Base-by-base conservation (phyloP, 2,329 filamentous ascomycete genomes). In the Cladosporium oxysporum region DNA sequence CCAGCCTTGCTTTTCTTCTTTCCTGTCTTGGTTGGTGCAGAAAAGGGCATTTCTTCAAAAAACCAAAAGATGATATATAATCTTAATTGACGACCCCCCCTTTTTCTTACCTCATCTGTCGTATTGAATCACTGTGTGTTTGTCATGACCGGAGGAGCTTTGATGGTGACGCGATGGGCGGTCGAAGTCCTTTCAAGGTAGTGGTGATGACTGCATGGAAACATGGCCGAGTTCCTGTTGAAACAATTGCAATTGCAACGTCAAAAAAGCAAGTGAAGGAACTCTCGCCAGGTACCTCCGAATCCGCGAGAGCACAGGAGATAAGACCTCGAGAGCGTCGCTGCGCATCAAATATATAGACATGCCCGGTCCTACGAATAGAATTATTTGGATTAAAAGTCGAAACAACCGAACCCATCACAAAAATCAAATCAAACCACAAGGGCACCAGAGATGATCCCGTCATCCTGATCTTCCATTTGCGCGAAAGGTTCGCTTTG, bases 51-150 rank as follows among this genome's bases (percentile, higher is more conserved):
- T 59, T 44, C n/a, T 59, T 26, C 3, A 26, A 26, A 26, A 26
- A 26, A 26, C 31, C 57, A 49, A 41, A 60, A 55, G 52, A 55
- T 33, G 52, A 29, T 55, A 55, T 33, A 55, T 55, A 55, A 55
- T 55, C 18, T 55, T 31, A 55, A 31, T 31, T 55, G 52, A 55
- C 28, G 52, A 55, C 52, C 52, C 52, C 52, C 52, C 5, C 18
- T 33, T 31, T 53, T 31, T 53, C 28, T 55, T 55, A 53, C 50
- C 28, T 29, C n/a, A 16, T 53, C 50, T 53, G 29, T 31, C 14
- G 12, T 35, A 11, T 35, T 4, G 23, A 1, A 26, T 14, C 23
- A 26, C 23, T 26, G 23, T 26, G 23, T 26, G 23, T 26, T 26
- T 26, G 23, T 26, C 23, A 26, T 26, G 23, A 26, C 23, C 23